These are phyloP conservation scores for Xylaria curta DNA, from an alignment of 495 filamentous ascomycete species.

Conservation along the genomic window DNA sequence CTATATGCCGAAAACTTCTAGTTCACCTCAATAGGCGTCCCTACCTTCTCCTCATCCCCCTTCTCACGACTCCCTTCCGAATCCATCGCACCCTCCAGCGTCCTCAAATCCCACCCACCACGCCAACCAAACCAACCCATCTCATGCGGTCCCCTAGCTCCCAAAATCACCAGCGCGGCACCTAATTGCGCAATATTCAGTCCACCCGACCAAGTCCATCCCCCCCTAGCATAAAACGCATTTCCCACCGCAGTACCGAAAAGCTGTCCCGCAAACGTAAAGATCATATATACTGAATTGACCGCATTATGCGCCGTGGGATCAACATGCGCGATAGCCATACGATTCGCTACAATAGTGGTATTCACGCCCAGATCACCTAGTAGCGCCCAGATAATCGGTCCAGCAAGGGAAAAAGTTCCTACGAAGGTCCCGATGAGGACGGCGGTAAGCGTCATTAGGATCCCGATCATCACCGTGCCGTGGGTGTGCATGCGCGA, in stretches of 20 bases:
- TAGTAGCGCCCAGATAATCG: conserved; percentile 70
- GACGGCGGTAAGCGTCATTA: conserved; percentile 60
- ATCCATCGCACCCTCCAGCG: not conserved
- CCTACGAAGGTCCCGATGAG: conserved; percentile 70
- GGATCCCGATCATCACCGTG: conserved; percentile 62
- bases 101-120: conserved; percentile 58
- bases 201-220: conserved; percentile 68
- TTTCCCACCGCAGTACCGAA: conserved; percentile 74
- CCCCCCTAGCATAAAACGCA: conserved; percentile 65
- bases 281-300: conserved; percentile 78
- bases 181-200: conserved; percentile 67
- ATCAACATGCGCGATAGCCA: conserved; percentile 69
- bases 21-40: not conserved
- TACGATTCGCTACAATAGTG: conserved; percentile 70
- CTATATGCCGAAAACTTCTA: not conserved
- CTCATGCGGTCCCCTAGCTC: conserved; percentile 65
- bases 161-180: conserved; percentile 56
- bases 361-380: conserved; percentile 73
- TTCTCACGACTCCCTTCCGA: not conserved
- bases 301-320: conserved; percentile 71
- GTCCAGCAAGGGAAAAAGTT: conserved; percentile 66
- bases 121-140: conserved; percentile 70
- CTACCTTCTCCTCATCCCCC: not conserved
- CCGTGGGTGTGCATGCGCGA: conserved; percentile 66
- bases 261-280: conserved; percentile 73